A percentile compares a stretch with the other conserved stretches of the same genome.
These are phyloP conservation scores for Triangularia setosa DNA, from an alignment of 2,329 filamentous ascomycete species.

Conservation along the genomic window DNA sequence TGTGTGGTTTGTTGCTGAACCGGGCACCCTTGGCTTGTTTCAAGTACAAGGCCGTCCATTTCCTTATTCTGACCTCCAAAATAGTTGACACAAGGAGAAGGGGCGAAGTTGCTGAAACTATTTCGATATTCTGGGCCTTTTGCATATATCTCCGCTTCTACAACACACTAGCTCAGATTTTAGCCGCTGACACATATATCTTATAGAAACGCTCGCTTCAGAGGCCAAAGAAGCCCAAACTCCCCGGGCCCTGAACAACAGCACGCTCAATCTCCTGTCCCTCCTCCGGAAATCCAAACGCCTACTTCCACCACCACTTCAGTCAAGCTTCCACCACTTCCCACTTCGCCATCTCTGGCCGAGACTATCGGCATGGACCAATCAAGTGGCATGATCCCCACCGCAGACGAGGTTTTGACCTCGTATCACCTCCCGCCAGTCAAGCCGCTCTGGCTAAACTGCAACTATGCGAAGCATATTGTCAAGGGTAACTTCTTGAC, in stretches of 20 bases:
- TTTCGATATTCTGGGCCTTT: not conserved
- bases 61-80: not conserved
- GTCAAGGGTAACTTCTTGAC: constrained; percentile 99
- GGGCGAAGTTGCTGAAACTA: not conserved
- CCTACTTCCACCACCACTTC: constrained; percentile 42
- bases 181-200: constrained; percentile 12
- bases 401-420: constrained; percentile 53
- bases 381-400: constrained; percentile 44
- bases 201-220: constrained; percentile 26
- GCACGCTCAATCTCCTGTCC: constrained; percentile 38
- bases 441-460: constrained; percentile 70
- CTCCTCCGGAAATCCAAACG: constrained; percentile 46
- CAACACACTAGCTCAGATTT: not conserved
- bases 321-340: constrained; percentile 58
- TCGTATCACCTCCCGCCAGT: constrained; percentile 63
- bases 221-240: constrained; percentile 27
- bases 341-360: constrained; percentile 60
- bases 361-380: constrained; percentile 68
- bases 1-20: constrained; percentile 3
- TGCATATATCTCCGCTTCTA: not conserved
- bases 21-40: constrained; percentile 7
- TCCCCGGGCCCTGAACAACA: constrained; percentile 31
- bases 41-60: not conserved
- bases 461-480: constrained; percentile 75
- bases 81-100: not conserved